Percentiles rank a stretch among this genome's conserved stretches.
phyloP scores from a whole-genome alignment of 768 basidiomycete genomes.

The Termitomyces sp. region DNA sequence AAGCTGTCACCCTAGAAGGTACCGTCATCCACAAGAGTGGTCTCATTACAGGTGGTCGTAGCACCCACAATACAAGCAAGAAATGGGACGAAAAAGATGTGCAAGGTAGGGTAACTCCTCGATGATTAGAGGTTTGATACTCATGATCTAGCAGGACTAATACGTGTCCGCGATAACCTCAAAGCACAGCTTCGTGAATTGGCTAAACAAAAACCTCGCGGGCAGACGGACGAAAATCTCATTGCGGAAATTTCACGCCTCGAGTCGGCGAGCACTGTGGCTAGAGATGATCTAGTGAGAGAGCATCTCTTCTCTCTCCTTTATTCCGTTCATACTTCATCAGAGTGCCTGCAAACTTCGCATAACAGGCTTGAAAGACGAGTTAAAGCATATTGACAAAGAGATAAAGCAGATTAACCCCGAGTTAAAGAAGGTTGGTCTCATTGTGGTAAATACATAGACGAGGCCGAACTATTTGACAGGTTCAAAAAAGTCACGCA shows the following conservation, averaged over 20 bases:
- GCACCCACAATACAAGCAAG: slow-evolving; percentile 69
- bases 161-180: slow-evolving; percentile 66
- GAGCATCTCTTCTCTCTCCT: slow-evolving; percentile 16
- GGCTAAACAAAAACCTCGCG: slow-evolving; percentile 78
- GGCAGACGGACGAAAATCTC: slow-evolving; percentile 78
- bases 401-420: slow-evolving; percentile 65
- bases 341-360: slow-evolving; percentile 77
- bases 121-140: background rate
- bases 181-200: slow-evolving; percentile 78
- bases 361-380: slow-evolving; percentile 75
- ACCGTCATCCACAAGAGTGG: slow-evolving; percentile 98
- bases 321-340: slow-evolving; percentile 3
- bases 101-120: slow-evolving; percentile 49
- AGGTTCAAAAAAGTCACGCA: slow-evolving; percentile 56
- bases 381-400: slow-evolving; percentile 76
- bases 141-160: slow-evolving; percentile 30
- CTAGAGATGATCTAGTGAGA: slow-evolving; percentile 80
- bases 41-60: slow-evolving; percentile 92
- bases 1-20: slow-evolving; percentile 95
- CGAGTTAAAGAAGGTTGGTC: slow-evolving; percentile 64
- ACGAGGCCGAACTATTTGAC: background rate
- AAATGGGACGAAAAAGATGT: slow-evolving; percentile 97
- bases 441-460: background rate
- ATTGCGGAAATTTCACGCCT: slow-evolving; percentile 74
- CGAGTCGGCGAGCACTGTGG: slow-evolving; percentile 71